phyloP scores from a whole-genome alignment of 306 rosid genomes.

The Trifolium dubium region DNA sequence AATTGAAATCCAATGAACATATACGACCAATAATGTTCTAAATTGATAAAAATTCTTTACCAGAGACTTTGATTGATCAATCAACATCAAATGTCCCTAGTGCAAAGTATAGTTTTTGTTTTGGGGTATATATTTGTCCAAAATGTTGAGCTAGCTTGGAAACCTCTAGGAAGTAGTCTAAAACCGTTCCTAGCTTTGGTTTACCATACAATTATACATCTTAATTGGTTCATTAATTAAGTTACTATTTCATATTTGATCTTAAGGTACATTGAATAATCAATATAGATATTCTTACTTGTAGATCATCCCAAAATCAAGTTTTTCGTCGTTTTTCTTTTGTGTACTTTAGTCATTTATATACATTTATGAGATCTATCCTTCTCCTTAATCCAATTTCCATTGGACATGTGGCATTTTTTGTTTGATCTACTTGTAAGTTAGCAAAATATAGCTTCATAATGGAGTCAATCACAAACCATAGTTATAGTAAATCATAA shows the following conservation, averaged over 20 bases:
- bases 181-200: slow-evolving; percentile 12
- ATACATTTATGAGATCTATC: neutral
- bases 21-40: slow-evolving; percentile 26
- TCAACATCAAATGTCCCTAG: slow-evolving; percentile 19
- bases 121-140: slow-evolving; percentile 16
- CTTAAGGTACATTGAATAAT: slow-evolving; percentile 23
- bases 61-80: slow-evolving; percentile 24
- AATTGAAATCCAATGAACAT: slow-evolving; percentile 4
- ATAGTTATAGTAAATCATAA: neutral
- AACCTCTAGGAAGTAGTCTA: slow-evolving; percentile 37
- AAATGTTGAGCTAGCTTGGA: slow-evolving; percentile 35
- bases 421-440: neutral
- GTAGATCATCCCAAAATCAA: slow-evolving; percentile 37
- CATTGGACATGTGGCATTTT: neutral
- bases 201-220: neutral
- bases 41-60: slow-evolving; percentile 13
- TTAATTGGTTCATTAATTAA: slow-evolving; percentile 10
- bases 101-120: slow-evolving; percentile 5
- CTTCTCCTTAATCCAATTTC: neutral
- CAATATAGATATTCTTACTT: slow-evolving; percentile 31
- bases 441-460: neutral
- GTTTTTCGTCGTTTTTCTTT: slow-evolving; percentile 9
- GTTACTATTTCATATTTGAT: neutral
- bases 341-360: slow-evolving; percentile 30
- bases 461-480: neutral